Conservation (phyloP, 2,329 filamentous ascomycete species). For the Colletotrichum salicis region DNA sequence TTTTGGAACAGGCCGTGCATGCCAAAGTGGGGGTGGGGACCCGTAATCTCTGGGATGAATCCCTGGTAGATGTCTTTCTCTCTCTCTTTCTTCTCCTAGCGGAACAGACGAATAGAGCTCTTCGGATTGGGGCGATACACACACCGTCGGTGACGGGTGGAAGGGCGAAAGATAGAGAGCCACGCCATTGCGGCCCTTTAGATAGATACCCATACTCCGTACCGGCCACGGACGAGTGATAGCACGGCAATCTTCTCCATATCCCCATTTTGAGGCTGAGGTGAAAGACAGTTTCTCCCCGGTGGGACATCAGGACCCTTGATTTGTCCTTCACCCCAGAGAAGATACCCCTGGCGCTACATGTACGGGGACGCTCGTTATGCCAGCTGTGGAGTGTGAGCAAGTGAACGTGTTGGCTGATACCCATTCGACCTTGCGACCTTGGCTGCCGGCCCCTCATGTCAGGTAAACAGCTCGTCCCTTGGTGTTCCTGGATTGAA, state of each 20-base stretch:
- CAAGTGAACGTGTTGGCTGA: conserved; percentile 1
- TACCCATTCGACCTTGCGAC: not conserved
- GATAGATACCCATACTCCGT: conserved; percentile 14
- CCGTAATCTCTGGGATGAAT: conserved; percentile 25
- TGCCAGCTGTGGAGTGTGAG: conserved; percentile 15
- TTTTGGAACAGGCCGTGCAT: conserved; percentile 18
- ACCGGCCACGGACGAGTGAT: not conserved
- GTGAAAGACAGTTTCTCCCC: conserved; percentile 4
- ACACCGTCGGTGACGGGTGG: conserved; percentile 4
- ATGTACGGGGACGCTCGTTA: conserved; percentile 2
- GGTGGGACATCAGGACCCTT: conserved; percentile 17
- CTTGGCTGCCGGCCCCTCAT: not conserved
- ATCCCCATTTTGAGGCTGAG: not conserved
- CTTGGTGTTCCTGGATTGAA: conserved; percentile 1
- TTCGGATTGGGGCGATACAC: conserved; percentile 18
- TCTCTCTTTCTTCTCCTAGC: not conserved
- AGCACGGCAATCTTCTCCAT: conserved; percentile 5
- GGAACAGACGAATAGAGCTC: not conserved
- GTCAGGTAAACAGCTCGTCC: not conserved
- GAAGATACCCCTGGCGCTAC: conserved; percentile 11
- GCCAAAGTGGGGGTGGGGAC: conserved; percentile 26
- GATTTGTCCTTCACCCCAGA: conserved; percentile 14
- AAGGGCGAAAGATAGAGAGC: not conserved
- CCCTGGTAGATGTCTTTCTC: not conserved
- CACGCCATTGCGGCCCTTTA: not conserved